Evolutionary conservation across 306 rosid species (phyloP).

Genomic region (Rosa persica): DNA sequence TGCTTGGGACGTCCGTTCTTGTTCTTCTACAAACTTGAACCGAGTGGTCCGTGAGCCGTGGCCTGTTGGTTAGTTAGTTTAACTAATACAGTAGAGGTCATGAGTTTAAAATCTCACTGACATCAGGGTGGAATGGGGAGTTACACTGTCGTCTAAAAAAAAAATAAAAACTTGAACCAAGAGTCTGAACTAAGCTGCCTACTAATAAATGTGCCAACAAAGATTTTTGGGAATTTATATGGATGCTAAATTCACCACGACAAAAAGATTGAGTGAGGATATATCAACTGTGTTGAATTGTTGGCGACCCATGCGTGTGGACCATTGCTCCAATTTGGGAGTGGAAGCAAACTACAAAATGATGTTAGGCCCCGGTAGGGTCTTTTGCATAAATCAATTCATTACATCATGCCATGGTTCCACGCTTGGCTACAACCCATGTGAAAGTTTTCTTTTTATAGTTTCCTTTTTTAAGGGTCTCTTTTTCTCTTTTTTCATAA

Average conservation of each 20-base stretch:
- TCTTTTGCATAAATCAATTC: slow-evolving; percentile 21
- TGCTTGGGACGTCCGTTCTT: too few relatives aligned
- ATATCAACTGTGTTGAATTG: not conserved
- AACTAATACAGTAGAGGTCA: too few relatives aligned
- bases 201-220: too few relatives aligned
- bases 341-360: slow-evolving; percentile 26
- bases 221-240: not conserved
- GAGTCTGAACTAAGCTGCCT: too few relatives aligned
- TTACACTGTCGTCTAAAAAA: too few relatives aligned
- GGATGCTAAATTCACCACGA: not conserved
- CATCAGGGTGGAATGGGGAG: too few relatives aligned
- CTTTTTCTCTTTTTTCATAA: not conserved
- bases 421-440: slow-evolving; percentile 32
- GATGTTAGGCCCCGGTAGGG: slow-evolving; percentile 23
- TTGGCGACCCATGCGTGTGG: slow-evolving; percentile 30
- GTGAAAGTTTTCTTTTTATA: slow-evolving; percentile 15
- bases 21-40: too few relatives aligned
- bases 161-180: too few relatives aligned
- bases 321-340: slow-evolving; percentile 26
- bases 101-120: too few relatives aligned
- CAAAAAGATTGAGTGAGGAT: slow-evolving; percentile 10
- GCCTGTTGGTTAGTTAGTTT: too few relatives aligned
- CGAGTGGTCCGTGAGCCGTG: too few relatives aligned
- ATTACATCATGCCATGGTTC: slow-evolving; percentile 28
- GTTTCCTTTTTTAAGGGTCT: not conserved